Conservation (phyloP, 768 basidiomycete species). For the Jaapia argillacea region DNA sequence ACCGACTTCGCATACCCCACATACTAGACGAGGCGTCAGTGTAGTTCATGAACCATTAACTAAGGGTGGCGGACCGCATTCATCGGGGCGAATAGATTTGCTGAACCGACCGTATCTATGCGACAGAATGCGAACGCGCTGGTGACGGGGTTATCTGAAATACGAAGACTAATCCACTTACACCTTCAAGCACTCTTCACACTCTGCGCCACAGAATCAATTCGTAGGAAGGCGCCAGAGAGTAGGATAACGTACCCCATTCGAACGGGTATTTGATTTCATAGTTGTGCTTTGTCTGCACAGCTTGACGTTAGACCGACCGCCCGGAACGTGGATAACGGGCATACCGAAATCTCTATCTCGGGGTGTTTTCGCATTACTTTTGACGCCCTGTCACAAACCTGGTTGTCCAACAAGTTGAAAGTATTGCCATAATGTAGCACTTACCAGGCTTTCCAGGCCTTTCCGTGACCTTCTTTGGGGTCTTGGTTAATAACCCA, state of each 20-base stretch:
- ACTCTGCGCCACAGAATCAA: conserved; percentile 31
- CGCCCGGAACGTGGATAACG: conserved; percentile 1
- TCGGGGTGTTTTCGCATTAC: conserved; percentile 63
- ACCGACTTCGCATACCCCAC: conserved; percentile 55
- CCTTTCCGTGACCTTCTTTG: conserved; percentile 62
- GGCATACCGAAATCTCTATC: conserved; percentile 60
- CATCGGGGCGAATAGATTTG: conserved; percentile 59
- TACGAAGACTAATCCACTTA: conserved; percentile 18
- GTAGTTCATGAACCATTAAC: not conserved
- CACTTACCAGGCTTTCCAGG: conserved; percentile 64
- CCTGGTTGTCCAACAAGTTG: not conserved
- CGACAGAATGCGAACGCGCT: too few species aligned
- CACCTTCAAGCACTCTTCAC: conserved; percentile 53
- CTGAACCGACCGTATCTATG: conserved; percentile 63
- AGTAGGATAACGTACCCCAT: conserved; percentile 46
- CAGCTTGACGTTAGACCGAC: not conserved
- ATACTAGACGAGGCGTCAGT: conserved; percentile 30
- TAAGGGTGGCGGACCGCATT: conserved; percentile 40
- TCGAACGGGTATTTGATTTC: conserved; percentile 64
- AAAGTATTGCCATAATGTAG: not conserved
- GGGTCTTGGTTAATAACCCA: conserved; percentile 72
- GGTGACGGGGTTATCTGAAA: conserved; percentile 3
- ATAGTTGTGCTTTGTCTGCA: conserved; percentile 62
- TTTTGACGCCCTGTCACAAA: conserved; percentile 44
- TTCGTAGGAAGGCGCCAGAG: conserved; percentile 4